A percentile compares a stretch with the other conserved stretches of the same genome.
These are phyloP conservation scores for Linaria vulgaris DNA, from an alignment of 257 asterid species.

Conservation along the genomic window DNA sequence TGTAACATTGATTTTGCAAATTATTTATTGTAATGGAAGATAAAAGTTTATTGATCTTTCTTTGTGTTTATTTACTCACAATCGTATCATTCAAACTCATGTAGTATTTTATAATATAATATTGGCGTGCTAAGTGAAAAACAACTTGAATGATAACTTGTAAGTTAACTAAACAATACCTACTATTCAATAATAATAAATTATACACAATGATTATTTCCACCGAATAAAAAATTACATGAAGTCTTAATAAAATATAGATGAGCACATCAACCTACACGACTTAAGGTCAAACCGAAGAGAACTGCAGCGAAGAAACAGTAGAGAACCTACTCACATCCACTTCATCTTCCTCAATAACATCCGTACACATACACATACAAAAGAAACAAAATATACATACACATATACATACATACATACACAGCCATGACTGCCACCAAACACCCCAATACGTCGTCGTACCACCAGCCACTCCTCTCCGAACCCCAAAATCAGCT, in stretches of 20 bases:
- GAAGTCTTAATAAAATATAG: no score
- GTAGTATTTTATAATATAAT: no score
- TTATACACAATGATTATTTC: no score
- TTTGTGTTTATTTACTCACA: no score
- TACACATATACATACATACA: background rate
- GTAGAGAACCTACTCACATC: background rate
- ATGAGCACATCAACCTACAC: no score
- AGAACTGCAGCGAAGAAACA: no score
- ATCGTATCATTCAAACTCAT: no score
- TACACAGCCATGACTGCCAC: slow-evolving; percentile 37
- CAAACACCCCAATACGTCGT: slow-evolving; percentile 28
- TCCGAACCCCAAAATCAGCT: slow-evolving; percentile 35
- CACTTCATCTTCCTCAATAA: background rate
- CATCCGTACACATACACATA: background rate
- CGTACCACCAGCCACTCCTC: slow-evolving; percentile 52
- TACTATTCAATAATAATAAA: no score
- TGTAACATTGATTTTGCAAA: slow-evolving; percentile 21
- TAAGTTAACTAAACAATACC: no score
- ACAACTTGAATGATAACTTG: background rate
- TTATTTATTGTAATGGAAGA: slow-evolving; percentile 15
- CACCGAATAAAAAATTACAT: no score
- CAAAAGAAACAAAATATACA: background rate
- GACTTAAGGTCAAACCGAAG: no score
- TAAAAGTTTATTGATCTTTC: background rate
- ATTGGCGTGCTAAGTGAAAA: background rate